Conservation (phyloP, 176 grass and related monocot genomes). For the Musa itinerans region DNA sequence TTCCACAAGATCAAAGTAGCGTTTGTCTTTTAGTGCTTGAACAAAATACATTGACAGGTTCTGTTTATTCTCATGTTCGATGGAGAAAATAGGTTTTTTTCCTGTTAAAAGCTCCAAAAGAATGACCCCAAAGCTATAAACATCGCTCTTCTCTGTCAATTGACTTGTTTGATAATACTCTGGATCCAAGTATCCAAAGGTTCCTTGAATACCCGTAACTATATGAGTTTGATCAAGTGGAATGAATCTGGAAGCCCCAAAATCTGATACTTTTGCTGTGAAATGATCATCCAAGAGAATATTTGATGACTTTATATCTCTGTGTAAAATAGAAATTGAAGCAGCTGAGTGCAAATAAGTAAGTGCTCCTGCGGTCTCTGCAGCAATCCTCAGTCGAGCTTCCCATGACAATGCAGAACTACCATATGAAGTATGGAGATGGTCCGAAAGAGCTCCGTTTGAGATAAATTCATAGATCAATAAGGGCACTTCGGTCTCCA, state of each 20-base stretch:
- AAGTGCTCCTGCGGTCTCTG: background rate
- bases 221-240: background rate
- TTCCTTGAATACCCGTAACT: too few species aligned
- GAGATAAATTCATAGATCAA: constrained; percentile 2
- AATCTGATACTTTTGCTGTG: background rate
- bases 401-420: background rate
- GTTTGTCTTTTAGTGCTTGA: too few species aligned
- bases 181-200: too few species aligned
- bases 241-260: background rate
- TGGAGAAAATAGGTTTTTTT: too few species aligned
- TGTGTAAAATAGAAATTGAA: background rate
- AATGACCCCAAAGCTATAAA: too few species aligned
- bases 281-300: background rate
- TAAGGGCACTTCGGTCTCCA: constrained; percentile 2
- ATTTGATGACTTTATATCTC: background rate
- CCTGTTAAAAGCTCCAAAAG: too few species aligned
- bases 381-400: background rate
- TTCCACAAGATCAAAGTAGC: too few species aligned
- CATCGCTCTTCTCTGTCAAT: too few species aligned
- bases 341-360: background rate
- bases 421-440: background rate
- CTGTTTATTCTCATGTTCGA: too few species aligned
- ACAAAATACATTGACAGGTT: too few species aligned
- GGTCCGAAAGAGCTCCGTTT: background rate
- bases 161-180: too few species aligned